Evolutionary conservation across 306 rosid species (phyloP), one percentile per base, ranked within the genome.

Genomic region (Malus asiatica): DNA sequence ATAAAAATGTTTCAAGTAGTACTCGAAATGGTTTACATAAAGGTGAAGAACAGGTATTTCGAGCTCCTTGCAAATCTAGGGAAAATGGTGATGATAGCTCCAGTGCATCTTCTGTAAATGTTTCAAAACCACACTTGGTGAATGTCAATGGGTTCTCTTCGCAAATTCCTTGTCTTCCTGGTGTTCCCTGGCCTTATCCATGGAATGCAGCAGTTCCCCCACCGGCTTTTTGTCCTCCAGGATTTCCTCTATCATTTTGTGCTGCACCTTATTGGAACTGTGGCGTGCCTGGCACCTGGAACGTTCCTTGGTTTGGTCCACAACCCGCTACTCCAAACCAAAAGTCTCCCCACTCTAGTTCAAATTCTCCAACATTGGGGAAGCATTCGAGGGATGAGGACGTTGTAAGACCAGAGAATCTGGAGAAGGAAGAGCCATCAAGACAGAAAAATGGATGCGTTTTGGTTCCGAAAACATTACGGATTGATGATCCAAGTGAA

Each of bases 401-500:
- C 38, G 51, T 64, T 55, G 74, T 78, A 45, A 80, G 69, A 68
- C 68, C 87, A 66, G 89, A 84, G 35, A 27, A 55, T 22, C 61
- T 45, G 42, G 83, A 69, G 48, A 84, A 75, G 44, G 85, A 86
- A 78, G 88, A 83, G 70, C 66, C 83, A 18, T 22, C 90, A 53
- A 88, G 79, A 68, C 90, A 67, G 77, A 89, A 81, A 80, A 87
- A 80, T 30, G 92, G 97, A 11, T 60, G 79, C 59, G 91, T 93
- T 86, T 81, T 89, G 87, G 88, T 90, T 78, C 98, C 98, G 0
- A 93, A 91, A 85, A 93, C 97, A 1, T 83, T 93, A 25, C 80
- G 98, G 87, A 86, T 93, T n/a, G 96, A 87, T 78, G 96, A 93
- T 68, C 98, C 97, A 4, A 83, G 71, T 22, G 98, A 93, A 68